These are phyloP conservation scores for Aureobasidium sp. DNA, from an alignment of 2,329 filamentous ascomycete species.

Conservation along the genomic window DNA sequence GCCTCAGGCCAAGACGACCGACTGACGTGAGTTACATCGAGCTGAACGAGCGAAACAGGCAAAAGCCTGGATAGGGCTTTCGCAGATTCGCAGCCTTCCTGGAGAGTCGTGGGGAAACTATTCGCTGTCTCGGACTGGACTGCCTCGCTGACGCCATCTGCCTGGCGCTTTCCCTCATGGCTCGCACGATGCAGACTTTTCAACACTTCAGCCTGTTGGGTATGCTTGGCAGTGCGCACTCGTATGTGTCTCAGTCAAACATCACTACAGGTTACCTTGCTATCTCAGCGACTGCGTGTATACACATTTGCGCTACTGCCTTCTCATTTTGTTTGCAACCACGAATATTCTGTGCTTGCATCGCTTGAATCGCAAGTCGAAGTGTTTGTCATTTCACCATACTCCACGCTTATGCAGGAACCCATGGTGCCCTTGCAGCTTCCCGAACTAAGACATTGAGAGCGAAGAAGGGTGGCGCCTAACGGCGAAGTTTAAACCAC, in stretches of 20 bases:
- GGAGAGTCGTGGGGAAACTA: background rate
- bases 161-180: background rate
- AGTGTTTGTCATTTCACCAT: background rate
- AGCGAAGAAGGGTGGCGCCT: background rate
- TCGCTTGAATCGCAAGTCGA: background rate
- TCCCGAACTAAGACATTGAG: background rate
- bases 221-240: background rate
- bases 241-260: background rate
- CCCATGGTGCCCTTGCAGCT: background rate
- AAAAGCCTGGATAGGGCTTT: background rate
- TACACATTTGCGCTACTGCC: background rate
- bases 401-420: slow-evolving; percentile 7
- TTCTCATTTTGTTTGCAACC: background rate
- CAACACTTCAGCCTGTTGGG: slow-evolving; percentile 4
- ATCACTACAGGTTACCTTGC: background rate
- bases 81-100: background rate
- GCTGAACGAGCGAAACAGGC: background rate
- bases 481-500: slow-evolving; percentile 1
- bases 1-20: background rate
- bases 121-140: background rate
- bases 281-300: no score
- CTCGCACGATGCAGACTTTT: background rate
- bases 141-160: background rate
- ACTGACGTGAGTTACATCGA: background rate
- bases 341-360: background rate